phyloP scores from a whole-genome alignment of 768 basidiomycete species.

The Boletus reticuloceps region DNA sequence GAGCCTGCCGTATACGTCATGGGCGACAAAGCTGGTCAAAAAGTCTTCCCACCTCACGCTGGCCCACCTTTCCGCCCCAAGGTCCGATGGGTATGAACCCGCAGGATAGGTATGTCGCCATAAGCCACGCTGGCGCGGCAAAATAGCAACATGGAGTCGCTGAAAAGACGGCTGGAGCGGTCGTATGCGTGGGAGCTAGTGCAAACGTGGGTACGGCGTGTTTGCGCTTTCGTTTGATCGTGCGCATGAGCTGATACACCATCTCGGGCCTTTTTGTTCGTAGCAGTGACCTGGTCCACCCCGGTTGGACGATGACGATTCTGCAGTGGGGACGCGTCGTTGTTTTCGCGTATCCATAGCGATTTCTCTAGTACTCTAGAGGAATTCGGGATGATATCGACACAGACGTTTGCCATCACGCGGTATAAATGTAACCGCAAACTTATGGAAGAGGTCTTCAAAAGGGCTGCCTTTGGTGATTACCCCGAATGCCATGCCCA shows the following conservation, averaged over 20 bases:
- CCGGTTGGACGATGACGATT: conserved; percentile 57
- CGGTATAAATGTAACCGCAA: conserved; percentile 81
- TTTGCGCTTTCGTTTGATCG: not conserved
- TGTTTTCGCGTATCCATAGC: not conserved
- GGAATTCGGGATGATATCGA: conserved; percentile 69
- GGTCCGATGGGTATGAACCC: conserved; percentile 25
- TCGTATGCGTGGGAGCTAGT: conserved; percentile 50
- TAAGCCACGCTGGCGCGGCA: conserved; percentile 75
- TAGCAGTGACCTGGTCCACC: conserved; percentile 34
- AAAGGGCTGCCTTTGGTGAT: conserved; percentile 62
- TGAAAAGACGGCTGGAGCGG: conserved; percentile 62
- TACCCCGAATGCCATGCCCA: not conserved
- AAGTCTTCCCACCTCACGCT: conserved; percentile 42
- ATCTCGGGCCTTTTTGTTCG: not conserved
- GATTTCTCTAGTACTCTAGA: conserved; percentile 34
- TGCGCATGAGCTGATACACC: not conserved
- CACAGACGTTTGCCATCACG: conserved; percentile 65
- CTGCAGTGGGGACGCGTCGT: conserved; percentile 43
- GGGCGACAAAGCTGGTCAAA: conserved; percentile 73
- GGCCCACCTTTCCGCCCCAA: conserved; percentile 32
- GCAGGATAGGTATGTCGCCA: conserved; percentile 30
- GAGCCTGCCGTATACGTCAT: conserved; percentile 69
- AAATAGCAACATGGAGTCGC: conserved; percentile 65
- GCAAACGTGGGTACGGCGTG: conserved; percentile 42
- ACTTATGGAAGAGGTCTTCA: conserved; percentile 81